Evolutionary conservation across 2,329 filamentous ascomycete species (phyloP), one percentile per base, ranked within the genome.

Genomic region (Botrytis byssoidea): DNA sequence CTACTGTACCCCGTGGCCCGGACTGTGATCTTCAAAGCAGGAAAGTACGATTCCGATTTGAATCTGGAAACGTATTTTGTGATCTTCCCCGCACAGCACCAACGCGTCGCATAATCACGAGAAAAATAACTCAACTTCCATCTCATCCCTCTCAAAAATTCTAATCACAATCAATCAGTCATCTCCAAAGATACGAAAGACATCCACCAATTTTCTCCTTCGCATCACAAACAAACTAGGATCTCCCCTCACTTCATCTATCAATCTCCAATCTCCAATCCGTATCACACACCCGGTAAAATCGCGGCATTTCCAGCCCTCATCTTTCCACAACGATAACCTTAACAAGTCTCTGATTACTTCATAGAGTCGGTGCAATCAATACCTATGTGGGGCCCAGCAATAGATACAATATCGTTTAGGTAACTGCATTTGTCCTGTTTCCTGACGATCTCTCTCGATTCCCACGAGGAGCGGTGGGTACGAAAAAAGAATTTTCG

Each of bases 341-440:
- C 16, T n/a, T 55, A 14, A 16, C 5, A n/a, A n/a, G 48, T 55
- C 48, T 55, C 48, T n/a, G 46, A 67, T 67, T 55, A 55, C 32
- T 55, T 67, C 65, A 67, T 55, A n/a, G 22, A 67, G 65, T 25
- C 25, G 32, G 14, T 35, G 18, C 46, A 29, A 51, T 51, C 44
- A 40, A 67, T 67, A 67, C 55, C 32, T 67, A 67, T 55, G 46
- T 68, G 65, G 65, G 46, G 46, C 46, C 3, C 9, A 29, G 20
- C n/a, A 25, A 68, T 9, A 68, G 25, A 40, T 20, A 20, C 46
- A 51, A 37, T 0, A 40, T 8, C 35, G 10, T 6, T 8, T 67
- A 51, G 10, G 65, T 67, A 67, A 51, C 65, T 40, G 22, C 8
- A 55, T 40, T 29, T 7, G 14, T 67, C 20, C 46, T 7, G 2